Percentiles rank a stretch among this genome's conserved stretches.
Conservation (phyloP, 352 stramenopile genomes). For the Globisporangium rhizosaccharum region DNA sequence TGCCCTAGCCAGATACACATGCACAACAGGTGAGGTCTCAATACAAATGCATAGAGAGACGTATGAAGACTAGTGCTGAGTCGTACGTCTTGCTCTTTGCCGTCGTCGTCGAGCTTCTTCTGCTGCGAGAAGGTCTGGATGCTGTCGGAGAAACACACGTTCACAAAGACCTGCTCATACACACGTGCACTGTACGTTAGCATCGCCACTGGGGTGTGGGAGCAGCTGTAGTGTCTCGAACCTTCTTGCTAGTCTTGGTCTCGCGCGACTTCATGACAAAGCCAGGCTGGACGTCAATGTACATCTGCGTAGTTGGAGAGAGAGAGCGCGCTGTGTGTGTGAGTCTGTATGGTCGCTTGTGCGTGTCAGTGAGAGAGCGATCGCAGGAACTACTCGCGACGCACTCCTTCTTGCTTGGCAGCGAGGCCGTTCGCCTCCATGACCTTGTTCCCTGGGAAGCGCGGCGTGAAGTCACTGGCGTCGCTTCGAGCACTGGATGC, state of each 20-base stretch:
- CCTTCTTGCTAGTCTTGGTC: slow-evolving; percentile 57
- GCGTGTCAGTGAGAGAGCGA: not conserved
- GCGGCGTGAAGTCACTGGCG: slow-evolving; percentile 41
- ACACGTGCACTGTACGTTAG: not conserved
- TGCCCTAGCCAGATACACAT: slow-evolving; percentile 29
- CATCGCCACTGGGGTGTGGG: not conserved
- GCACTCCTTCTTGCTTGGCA: slow-evolving; percentile 54
- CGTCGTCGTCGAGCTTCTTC: slow-evolving; percentile 69
- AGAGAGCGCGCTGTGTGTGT: not conserved
- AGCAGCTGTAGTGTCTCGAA: slow-evolving; percentile 7
- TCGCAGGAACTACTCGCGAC: not conserved
- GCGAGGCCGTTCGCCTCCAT: slow-evolving; percentile 58
- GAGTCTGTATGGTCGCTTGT: not conserved
- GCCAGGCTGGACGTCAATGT: slow-evolving; percentile 69
- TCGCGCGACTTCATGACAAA: slow-evolving; percentile 80
- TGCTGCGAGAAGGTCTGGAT: slow-evolving; percentile 79
- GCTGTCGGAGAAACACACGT: slow-evolving; percentile 59
- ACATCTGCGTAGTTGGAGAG: slow-evolving; percentile 28
- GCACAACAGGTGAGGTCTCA: not conserved
- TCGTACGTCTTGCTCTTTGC: slow-evolving; percentile 64
- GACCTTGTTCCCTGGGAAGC: slow-evolving; percentile 67
- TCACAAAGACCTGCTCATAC: slow-evolving; percentile 63
- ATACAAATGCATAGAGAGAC: not conserved
- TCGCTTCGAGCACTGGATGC: not conserved
- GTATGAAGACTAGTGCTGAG: not conserved